Evolutionary conservation across 1,284 basidiomycete species (phyloP), one percentile per base, ranked within the genome.

Genomic region (Inonotus obliquus): DNA sequence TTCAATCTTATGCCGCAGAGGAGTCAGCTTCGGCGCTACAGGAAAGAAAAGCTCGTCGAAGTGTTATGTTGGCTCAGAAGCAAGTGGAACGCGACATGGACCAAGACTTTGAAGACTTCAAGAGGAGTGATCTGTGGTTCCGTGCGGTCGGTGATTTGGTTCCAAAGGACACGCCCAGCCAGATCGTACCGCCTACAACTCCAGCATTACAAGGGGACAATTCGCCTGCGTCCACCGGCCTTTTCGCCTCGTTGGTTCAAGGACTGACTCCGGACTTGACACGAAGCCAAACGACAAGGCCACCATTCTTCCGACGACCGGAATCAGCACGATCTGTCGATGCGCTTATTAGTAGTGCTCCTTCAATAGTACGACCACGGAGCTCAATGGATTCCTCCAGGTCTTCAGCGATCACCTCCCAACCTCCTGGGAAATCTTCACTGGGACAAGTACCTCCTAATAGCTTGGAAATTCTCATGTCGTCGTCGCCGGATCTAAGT

Each of bases 1-100:
- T 95, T 39, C 82, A 82, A n/a, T 75, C 77, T 9, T 95, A 93
- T 66, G 84, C 86, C 9, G 74, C 76, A 19, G 78, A 83, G 54
- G 73, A 76, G 6, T 69, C 75, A 0, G 76, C 79, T 2, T 79
- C 80, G 1, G 71, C 76, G 23, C 71, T 74, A 9, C 78, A 80
- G 45, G 84, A 89, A 67, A 79, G 83, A 61, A 81, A 79, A 55
- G 89, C 91, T 2, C 83, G 91, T 5, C 79, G 84, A 54, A 87
- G 86, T 63, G 89, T 98, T 17, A 85, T 97, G 73, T 75, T 90
- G 2, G 86, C 92, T 1, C 96, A 98, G 71, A 78, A 81, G 61
- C 90, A 95, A 66, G 86, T 96, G 1, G 92, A 96, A 69, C 81
- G 86, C 32, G 85, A 90, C 58, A 96, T 98, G 92, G 88, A 92